Percentiles rank a stretch among this genome's conserved stretches.
phyloP scores from a whole-genome alignment of 1,139 yeast genomes.

The Candida albicans region DNA sequence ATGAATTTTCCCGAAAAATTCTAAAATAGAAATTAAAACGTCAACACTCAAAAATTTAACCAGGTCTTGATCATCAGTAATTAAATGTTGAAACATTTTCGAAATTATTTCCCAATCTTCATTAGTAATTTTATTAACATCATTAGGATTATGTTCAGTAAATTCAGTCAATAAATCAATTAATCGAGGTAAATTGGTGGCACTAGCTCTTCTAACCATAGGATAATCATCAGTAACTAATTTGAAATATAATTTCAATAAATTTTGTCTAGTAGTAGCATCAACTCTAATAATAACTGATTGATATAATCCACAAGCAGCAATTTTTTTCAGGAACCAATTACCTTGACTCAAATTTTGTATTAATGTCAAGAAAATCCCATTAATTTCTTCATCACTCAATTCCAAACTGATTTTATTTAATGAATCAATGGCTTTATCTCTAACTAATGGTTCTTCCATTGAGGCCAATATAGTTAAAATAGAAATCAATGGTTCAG shows the following conservation, averaged over 20 bases:
- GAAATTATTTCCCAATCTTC: conserved; percentile 75
- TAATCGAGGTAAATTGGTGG: conserved; percentile 73
- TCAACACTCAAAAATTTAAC: conserved; percentile 90
- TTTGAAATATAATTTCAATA: conserved; percentile 66
- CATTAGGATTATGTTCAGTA: conserved; percentile 23
- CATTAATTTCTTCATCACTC: conserved; percentile 63
- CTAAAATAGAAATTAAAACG: conserved; percentile 71
- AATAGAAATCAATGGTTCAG: conserved; percentile 78
- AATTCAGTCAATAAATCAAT: conserved; percentile 55
- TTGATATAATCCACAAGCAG: conserved; percentile 87
- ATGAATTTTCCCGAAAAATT: conserved; percentile 57
- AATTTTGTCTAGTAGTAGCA: conserved; percentile 54
- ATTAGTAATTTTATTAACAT: conserved; percentile 31
- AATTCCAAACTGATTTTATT: conserved; percentile 68
- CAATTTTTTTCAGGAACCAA: conserved; percentile 94
- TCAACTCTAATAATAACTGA: conserved; percentile 64
- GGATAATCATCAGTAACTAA: conserved; percentile 92
- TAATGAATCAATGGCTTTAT: conserved; percentile 86
- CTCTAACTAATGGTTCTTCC: conserved; percentile 98
- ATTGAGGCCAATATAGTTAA: conserved; percentile 85
- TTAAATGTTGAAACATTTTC: conserved; percentile 77
- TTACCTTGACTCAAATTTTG: conserved; percentile 80
- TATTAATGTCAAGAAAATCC: conserved; percentile 72
- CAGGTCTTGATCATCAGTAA: conserved; percentile 90
- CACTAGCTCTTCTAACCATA: conserved; percentile 96